Percentiles rank a stretch among this genome's conserved stretches.
Evolutionary conservation across 1,284 basidiomycete genomes (phyloP).

Genomic region (Earliella scabrosa): DNA sequence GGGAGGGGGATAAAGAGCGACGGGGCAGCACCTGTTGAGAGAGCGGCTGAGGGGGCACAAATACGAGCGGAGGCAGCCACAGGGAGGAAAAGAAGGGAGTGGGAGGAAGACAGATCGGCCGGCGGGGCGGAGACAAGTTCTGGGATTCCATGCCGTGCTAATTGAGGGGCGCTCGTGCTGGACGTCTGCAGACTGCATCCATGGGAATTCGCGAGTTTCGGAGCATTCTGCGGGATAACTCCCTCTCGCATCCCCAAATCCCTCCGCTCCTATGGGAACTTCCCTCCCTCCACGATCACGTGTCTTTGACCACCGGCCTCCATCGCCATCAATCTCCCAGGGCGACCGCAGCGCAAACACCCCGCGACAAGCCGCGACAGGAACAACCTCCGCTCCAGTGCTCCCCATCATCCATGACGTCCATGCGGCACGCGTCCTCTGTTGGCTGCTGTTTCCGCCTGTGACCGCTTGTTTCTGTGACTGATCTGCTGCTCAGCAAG

Average conservation of each 20-base stretch:
- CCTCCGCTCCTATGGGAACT: not conserved
- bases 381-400: too few species aligned
- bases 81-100: conserved; percentile 9
- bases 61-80: conserved; percentile 8
- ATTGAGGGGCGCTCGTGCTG: conserved; percentile 18
- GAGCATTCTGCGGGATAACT: conserved; percentile 3
- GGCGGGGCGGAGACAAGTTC: conserved; percentile 11
- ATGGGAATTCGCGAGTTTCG: conserved; percentile 16
- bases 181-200: too few species aligned
- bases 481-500: too few species aligned
- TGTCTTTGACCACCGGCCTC: not conserved
- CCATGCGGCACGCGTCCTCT: too few species aligned
- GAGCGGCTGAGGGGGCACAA: conserved; percentile 7
- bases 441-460: too few species aligned
- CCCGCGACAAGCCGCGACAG: too few species aligned
- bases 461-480: too few species aligned
- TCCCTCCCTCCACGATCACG: not conserved
- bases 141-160: conserved; percentile 18
- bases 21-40: conserved; percentile 5
- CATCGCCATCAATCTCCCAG: too few species aligned
- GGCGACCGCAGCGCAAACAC: too few species aligned
- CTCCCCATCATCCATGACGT: too few species aligned
- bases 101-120: conserved; percentile 15
- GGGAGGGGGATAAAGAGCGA: conserved; percentile 3
- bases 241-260: not conserved